phyloP scores from a whole-genome alignment of 345 rosid genomes.

The Geranium brycei region DNA sequence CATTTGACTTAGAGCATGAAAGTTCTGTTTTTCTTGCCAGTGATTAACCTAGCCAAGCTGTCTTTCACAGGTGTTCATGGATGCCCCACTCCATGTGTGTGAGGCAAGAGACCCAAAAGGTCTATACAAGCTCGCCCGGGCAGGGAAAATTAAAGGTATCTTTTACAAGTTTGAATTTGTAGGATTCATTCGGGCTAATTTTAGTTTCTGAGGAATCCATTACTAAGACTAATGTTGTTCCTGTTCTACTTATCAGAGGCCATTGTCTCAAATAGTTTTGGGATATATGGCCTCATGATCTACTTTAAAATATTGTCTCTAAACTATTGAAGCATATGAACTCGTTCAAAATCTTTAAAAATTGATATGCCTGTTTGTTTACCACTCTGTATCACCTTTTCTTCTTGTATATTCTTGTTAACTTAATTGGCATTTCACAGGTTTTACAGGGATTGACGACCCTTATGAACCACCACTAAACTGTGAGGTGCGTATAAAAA shows the following conservation, averaged over 20 bases:
- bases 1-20: not conserved
- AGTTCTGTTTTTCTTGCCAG: conserved; percentile 3
- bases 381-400: not conserved
- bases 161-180: conserved; percentile 7
- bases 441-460: conserved; percentile 70
- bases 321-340: too few relatives aligned
- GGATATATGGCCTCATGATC: too few relatives aligned
- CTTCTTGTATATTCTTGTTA: not conserved
- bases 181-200: not conserved
- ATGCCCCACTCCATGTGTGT: conserved; percentile 56
- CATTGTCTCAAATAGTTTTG: too few relatives aligned
- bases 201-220: not conserved
- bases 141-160: conserved; percentile 72
- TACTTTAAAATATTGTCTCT: too few relatives aligned
- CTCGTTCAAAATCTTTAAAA: too few relatives aligned
- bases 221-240: not conserved
- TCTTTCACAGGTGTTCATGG: conserved; percentile 50
- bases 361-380: too few relatives aligned
- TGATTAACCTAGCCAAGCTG: conserved; percentile 6
- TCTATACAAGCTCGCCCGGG: conserved; percentile 77
- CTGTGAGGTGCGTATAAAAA: conserved; percentile 36
- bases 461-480: conserved; percentile 60
- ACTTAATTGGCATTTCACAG: conserved; percentile 16
- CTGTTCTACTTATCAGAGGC: too few relatives aligned
- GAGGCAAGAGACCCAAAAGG: conserved; percentile 85